Conservation (phyloP, 2,329 filamentous ascomycete genomes). For the Ceratocystiopsis sp. region DNA sequence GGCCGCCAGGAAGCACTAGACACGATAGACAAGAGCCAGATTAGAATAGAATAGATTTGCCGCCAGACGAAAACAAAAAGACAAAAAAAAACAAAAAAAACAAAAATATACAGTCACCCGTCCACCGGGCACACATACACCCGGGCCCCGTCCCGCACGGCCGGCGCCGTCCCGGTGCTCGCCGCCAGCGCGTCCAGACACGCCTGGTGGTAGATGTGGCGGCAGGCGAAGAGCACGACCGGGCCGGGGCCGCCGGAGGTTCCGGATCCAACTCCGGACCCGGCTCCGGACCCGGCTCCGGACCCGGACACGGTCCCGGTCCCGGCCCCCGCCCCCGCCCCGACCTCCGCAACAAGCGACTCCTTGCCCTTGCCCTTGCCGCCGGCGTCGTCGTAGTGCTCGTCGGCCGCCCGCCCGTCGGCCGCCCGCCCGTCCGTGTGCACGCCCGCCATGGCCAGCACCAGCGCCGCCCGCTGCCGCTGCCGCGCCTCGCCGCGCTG, state of each 20-base stretch:
- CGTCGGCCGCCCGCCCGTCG: no score
- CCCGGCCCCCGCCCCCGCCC: no score
- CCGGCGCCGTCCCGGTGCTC: slow-evolving; percentile 7
- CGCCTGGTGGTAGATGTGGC: slow-evolving; percentile 52
- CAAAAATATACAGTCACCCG: slow-evolving; percentile 17
- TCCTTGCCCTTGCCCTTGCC: slow-evolving; percentile 25
- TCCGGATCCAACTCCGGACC: slow-evolving; percentile 6
- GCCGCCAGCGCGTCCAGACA: slow-evolving; percentile 51
- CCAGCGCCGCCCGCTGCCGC: slow-evolving; percentile 3
- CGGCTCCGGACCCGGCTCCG: slow-evolving; percentile 6
- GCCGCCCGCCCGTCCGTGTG: slow-evolving; percentile 16
- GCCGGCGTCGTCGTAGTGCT: slow-evolving; percentile 9
- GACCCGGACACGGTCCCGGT: background rate
- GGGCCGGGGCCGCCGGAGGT: slow-evolving; percentile 33
- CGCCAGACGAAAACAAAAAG: background rate
- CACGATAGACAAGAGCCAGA: background rate
- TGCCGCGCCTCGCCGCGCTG: slow-evolving; percentile 18
- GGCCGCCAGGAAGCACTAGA: background rate
- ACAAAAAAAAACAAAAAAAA: background rate
- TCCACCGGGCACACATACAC: slow-evolving; percentile 42
- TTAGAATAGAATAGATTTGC: no score
- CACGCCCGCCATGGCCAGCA: slow-evolving; percentile 11
- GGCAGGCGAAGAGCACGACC: slow-evolving; percentile 50
- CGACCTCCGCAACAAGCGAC: no score
- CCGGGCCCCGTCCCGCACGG: slow-evolving; percentile 17